These are phyloP conservation scores for Fusarium sp. DNA, from an alignment of 2,329 filamentous ascomycete species.

Conservation along the genomic window DNA sequence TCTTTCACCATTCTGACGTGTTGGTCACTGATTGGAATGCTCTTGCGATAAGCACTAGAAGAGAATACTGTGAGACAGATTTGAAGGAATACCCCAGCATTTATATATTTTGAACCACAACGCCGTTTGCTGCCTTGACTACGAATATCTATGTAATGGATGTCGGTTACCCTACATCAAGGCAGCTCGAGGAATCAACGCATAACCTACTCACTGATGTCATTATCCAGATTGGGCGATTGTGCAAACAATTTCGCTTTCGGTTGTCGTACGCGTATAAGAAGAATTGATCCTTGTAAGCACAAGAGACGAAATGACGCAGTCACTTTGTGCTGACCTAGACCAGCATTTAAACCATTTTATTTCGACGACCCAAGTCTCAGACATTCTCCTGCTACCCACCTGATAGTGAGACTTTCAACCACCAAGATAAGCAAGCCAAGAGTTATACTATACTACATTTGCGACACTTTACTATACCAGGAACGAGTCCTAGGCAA, in stretches of 20 bases:
- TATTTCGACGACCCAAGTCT: not conserved
- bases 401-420: not conserved
- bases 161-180: not conserved
- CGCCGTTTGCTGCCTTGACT: not conserved
- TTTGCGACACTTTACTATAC: not conserved
- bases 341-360: not conserved
- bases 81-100: not conserved
- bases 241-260: not conserved
- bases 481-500: not conserved
- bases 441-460: not conserved
- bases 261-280: not conserved
- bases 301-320: not conserved
- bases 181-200: too few relatives aligned
- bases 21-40: not conserved
- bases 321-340: not conserved
- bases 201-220: not conserved
- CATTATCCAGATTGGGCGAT: not conserved
- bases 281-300: not conserved
- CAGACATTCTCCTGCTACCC: not conserved
- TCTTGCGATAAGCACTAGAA: not conserved
- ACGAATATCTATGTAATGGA: not conserved
- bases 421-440: not conserved
- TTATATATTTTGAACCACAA: not conserved
- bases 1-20: not conserved
- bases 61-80: not conserved